Evolutionary conservation across 345 rosid species (phyloP).

Genomic region (Acer campestre): DNA sequence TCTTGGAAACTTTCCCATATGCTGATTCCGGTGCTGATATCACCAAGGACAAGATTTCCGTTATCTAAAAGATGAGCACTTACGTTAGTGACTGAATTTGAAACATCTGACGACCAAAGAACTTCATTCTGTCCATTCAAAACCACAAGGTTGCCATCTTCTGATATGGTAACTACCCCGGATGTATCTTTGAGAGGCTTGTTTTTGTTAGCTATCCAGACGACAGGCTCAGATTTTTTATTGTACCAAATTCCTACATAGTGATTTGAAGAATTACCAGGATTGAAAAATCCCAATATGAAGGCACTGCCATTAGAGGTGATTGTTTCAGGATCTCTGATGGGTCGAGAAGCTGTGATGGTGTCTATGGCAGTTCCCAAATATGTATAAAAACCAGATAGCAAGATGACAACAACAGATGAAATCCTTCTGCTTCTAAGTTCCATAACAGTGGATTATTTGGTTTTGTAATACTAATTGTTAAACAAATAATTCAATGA

Average conservation of each 20-base stretch:
- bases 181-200: conserved; percentile 45
- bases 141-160: conserved; percentile 49
- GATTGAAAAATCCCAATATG: not conserved
- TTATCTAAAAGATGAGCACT: conserved; percentile 34
- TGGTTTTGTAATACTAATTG: too few species aligned
- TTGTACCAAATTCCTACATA: not conserved
- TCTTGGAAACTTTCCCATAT: conserved; percentile 67
- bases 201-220: conserved; percentile 59
- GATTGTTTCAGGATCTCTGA: not conserved
- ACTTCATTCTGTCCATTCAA: conserved; percentile 30
- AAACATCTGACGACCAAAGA: conserved; percentile 57
- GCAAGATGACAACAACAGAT: not conserved
- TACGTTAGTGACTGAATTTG: not conserved
- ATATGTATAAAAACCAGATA: not conserved
- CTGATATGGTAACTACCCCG: conserved; percentile 37
- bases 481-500: too few species aligned
- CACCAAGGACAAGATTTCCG: conserved; percentile 55
- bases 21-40: conserved; percentile 19
- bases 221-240: conserved; percentile 11
- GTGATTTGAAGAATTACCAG: not conserved
- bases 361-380: not conserved
- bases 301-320: not conserved
- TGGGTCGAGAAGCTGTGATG: not conserved
- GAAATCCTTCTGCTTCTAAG: not conserved
- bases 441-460: not conserved